Conservation (phyloP, 768 basidiomycete genomes). For the Russula lepida region DNA sequence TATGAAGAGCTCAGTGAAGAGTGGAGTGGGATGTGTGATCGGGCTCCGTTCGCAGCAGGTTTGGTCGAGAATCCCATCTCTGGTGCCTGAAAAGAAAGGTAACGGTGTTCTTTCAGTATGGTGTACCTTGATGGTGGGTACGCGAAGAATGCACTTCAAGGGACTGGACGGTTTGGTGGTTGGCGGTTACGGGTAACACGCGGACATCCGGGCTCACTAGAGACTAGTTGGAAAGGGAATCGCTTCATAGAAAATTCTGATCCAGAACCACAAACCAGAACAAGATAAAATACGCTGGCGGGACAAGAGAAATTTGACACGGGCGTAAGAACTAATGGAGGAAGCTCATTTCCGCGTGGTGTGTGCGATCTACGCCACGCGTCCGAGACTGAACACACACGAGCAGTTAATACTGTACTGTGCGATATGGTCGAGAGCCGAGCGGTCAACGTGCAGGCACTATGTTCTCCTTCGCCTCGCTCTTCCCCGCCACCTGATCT, state of each 20-base stretch:
- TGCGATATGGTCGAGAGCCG: not conserved
- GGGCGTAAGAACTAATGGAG: not conserved
- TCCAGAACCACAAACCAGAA: not conserved
- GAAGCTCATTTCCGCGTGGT: not conserved
- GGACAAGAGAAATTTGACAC: not conserved
- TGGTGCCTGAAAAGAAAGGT: not conserved
- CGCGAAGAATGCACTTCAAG: not conserved
- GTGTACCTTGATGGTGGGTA: not conserved
- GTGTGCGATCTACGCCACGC: not conserved
- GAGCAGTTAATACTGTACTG: not conserved
- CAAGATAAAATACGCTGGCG: not conserved
- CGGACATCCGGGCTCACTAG: not conserved
- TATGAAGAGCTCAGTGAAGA: not conserved
- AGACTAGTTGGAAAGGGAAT: not conserved
- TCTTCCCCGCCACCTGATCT: conserved; percentile 21
- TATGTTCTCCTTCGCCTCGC: conserved; percentile 16
- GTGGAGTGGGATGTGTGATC: not conserved
- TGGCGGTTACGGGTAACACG: not conserved
- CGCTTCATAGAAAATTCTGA: not conserved
- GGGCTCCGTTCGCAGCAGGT: not conserved
- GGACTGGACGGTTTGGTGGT: not conserved
- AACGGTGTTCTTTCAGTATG: not conserved
- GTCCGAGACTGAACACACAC: not conserved
- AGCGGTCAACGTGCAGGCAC: conserved; percentile 16
- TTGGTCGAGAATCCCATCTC: not conserved